These are phyloP conservation scores for Trichocomaceae sp. DNA, from an alignment of 2,329 filamentous ascomycete genomes.

Conservation along the genomic window DNA sequence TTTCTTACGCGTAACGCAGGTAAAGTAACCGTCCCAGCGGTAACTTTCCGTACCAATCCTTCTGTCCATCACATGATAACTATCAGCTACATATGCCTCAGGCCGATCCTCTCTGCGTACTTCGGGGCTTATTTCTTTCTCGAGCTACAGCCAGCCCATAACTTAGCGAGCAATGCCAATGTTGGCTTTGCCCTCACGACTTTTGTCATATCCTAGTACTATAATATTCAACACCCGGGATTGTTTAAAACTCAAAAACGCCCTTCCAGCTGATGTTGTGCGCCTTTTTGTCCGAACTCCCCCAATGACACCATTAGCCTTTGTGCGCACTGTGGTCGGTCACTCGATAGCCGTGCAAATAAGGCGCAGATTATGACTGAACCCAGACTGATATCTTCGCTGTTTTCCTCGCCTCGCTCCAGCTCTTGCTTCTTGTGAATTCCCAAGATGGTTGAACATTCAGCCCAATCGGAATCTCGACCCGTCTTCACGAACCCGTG, in stretches of 20 bases:
- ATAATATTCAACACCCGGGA: background rate
- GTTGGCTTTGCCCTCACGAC: background rate
- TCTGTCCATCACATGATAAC: no score
- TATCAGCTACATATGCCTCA: no score
- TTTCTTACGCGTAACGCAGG: background rate
- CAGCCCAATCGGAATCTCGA: constrained; percentile 14
- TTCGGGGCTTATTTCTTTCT: no score
- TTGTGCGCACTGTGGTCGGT: background rate
- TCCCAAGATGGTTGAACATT: constrained; percentile 19
- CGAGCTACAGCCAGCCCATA: background rate
- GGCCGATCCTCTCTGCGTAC: no score
- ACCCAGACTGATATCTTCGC: background rate
- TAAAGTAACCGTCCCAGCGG: background rate
- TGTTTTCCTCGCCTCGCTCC: background rate
- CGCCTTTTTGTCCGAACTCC: background rate
- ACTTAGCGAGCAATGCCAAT: background rate
- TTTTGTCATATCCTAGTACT: background rate
- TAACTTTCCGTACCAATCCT: no score
- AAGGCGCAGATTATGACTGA: constrained; percentile 8
- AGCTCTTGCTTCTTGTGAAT: background rate
- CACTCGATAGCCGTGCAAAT: background rate
- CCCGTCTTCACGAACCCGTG: constrained; percentile 23
- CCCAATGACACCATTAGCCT: background rate
- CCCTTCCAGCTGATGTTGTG: background rate
- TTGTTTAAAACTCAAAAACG: background rate